Evolutionary conservation across 305 asterid genomes (phyloP), one percentile per base, ranked within the genome.

Genomic region (Plantago lanceolata): DNA sequence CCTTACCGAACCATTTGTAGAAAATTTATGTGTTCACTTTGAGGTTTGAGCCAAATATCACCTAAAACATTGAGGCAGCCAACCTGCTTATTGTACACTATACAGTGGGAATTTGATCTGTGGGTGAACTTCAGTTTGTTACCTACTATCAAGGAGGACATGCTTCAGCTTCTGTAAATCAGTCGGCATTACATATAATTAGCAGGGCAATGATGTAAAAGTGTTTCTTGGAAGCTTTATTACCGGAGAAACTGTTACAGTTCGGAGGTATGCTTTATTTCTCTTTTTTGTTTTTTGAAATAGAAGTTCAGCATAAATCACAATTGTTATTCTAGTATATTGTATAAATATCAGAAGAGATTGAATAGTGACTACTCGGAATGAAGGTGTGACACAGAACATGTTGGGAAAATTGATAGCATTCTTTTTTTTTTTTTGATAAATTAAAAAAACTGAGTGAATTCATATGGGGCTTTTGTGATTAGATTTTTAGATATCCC

Each of bases 381-480:
- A 29, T 29, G 33, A 29, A 29, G 33, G 33, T 29, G 33, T 2
- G 5, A 29, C 33, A 29, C 33, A 29, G 33, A 33, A 33, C 4
- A 4, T 33, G 40, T 7, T 4, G 40, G 9, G 40, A 33, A 29
- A 29, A 33, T 7, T 33, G 40, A 7, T 7, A 5, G 28, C 28
- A 24, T 24, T 24, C 28, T 24, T 24, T 24, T 24, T 24, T 24
- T 3, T 1, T 24, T 24, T 24, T 24, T 24, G 28, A 24, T 24
- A 24, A 24, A 1, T 24, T 24, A 24, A 24, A 24, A 24, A 55
- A 33, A 6, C 37, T 21, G 58, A 17, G 6, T 21, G 40, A 13
- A 14, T 54, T 29, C 45, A 29, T 56, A 15, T 56, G 45, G 45
- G 61, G 61, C 33, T 56, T 29, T 56, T 29, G 21, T 29, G 45